A percentile compares a stretch with the other conserved stretches of the same genome.
Conservation (phyloP, 495 filamentous ascomycete genomes). For the Neohortaea acidophila region DNA sequence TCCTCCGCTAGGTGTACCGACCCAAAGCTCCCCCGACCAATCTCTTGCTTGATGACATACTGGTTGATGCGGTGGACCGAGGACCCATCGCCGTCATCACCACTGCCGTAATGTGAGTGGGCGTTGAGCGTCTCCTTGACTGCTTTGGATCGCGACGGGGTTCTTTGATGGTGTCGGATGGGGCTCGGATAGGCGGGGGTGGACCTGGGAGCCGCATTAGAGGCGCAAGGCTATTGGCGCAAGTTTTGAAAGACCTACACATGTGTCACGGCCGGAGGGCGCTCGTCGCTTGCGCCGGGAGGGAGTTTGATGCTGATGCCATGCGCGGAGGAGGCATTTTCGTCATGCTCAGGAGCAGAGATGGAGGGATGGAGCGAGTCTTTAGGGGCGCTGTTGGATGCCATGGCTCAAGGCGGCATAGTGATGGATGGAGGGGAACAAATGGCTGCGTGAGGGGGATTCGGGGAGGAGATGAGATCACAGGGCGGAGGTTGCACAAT, state of each 20-base stretch:
- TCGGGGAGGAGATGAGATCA: too few relatives aligned
- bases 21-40: constrained; percentile 87
- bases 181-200: constrained; percentile 27
- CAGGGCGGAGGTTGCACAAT: too few relatives aligned
- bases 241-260: constrained; percentile 17
- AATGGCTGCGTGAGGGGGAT: neutral
- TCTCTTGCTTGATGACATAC: constrained; percentile 88
- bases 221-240: constrained; percentile 3
- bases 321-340: too few relatives aligned
- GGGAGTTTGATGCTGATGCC: constrained; percentile 25
- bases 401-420: neutral
- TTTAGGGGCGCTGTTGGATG: constrained; percentile 6
- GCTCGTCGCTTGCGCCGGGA: constrained; percentile 2
- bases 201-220: constrained; percentile 17
- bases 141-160: constrained; percentile 22
- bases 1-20: constrained; percentile 85
- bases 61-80: constrained; percentile 80
- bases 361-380: neutral
- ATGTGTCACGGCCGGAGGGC: constrained; percentile 24
- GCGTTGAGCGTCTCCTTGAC: constrained; percentile 77
- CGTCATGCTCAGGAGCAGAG: neutral
- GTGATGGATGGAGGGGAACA: neutral
- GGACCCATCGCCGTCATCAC: constrained; percentile 56
- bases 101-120: constrained; percentile 69
- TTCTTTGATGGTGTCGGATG: constrained; percentile 27